Evolutionary conservation across 495 filamentous ascomycete genomes (phyloP).

Genomic region (Aspergillus bertholletiae): DNA sequence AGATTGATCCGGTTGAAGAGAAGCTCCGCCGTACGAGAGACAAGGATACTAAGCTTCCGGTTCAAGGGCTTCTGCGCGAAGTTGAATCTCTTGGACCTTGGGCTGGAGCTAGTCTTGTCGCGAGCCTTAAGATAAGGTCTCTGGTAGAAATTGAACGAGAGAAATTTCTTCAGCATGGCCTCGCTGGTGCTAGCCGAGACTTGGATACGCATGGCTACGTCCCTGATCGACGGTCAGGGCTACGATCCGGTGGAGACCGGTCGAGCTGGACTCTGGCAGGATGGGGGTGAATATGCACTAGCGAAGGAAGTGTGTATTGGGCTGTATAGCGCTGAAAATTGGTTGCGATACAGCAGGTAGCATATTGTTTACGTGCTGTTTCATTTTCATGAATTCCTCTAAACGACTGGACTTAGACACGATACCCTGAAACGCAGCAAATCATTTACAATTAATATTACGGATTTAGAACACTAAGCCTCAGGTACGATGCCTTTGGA

Average conservation of each 20-base stretch:
- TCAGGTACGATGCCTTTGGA: not conserved
- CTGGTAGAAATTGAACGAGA: constrained; percentile 85
- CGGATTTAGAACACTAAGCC: not conserved
- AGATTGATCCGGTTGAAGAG: constrained; percentile 62
- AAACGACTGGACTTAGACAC: constrained; percentile 5
- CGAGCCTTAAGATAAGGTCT: constrained; percentile 72
- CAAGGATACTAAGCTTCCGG: constrained; percentile 39
- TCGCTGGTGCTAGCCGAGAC: constrained; percentile 64
- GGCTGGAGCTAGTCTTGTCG: constrained; percentile 81
- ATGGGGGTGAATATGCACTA: constrained; percentile 55
- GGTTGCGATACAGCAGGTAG: not conserved
- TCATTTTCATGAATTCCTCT: not conserved
- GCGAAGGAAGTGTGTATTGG: not conserved
- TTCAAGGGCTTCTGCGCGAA: constrained; percentile 63
- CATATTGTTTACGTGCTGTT: not conserved
- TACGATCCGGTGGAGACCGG: constrained; percentile 53
- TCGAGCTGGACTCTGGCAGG: constrained; percentile 75
- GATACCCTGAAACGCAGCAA: constrained; percentile 12
- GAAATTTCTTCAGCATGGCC: constrained; percentile 72
- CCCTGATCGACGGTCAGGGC: constrained; percentile 50
- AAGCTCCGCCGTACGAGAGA: constrained; percentile 49
- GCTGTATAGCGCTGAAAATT: not conserved
- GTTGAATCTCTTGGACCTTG: constrained; percentile 84
- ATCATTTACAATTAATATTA: not conserved
- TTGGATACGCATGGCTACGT: constrained; percentile 50